Evolutionary conservation across 805 yeast genomes (phyloP).

Genomic region (Pichia nakasei): DNA sequence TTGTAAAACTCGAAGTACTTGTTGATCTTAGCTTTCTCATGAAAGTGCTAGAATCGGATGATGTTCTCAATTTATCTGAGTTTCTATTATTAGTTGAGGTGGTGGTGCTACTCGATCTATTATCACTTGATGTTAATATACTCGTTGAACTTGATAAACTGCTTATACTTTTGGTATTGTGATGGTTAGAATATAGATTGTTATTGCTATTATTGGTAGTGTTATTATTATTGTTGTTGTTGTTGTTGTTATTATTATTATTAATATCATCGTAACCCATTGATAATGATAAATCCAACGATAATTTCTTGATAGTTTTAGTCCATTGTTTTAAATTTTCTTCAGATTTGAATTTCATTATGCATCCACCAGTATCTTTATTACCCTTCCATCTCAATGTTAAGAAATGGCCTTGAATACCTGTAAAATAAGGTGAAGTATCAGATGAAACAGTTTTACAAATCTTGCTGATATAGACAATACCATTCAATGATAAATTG

Average conservation of each 20-base stretch:
- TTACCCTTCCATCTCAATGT: conserved; percentile 78
- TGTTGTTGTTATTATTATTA: no score
- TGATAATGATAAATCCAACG: conserved; percentile 5
- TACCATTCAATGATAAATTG: conserved; percentile 21
- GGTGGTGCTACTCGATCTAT: conserved; percentile 11
- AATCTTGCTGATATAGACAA: conserved; percentile 23
- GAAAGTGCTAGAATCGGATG: conserved; percentile 18
- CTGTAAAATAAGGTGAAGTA: conserved; percentile 20
- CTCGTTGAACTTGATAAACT: conserved; percentile 6
- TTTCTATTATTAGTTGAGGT: conserved; percentile 11
- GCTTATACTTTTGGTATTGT: conserved; percentile 8
- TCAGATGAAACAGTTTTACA: conserved; percentile 24
- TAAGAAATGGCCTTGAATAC: conserved; percentile 42
- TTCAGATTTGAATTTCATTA: conserved; percentile 73
- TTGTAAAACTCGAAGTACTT: conserved; percentile 17
- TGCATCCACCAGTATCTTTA: conserved; percentile 78
- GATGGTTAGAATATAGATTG: conserved; percentile 8
- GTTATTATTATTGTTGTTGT: no score
- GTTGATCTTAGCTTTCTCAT: conserved; percentile 22
- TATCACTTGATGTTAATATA: conserved; percentile 7
- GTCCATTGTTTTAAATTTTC: conserved; percentile 84
- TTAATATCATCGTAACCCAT: not conserved
- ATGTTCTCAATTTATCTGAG: conserved; percentile 17
- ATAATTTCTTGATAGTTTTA: conserved; percentile 44
- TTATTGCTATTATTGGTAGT: no score